Evolutionary conservation across 208 protist genomes (phyloP).

Genomic region (Angomonas desouzai): DNA sequence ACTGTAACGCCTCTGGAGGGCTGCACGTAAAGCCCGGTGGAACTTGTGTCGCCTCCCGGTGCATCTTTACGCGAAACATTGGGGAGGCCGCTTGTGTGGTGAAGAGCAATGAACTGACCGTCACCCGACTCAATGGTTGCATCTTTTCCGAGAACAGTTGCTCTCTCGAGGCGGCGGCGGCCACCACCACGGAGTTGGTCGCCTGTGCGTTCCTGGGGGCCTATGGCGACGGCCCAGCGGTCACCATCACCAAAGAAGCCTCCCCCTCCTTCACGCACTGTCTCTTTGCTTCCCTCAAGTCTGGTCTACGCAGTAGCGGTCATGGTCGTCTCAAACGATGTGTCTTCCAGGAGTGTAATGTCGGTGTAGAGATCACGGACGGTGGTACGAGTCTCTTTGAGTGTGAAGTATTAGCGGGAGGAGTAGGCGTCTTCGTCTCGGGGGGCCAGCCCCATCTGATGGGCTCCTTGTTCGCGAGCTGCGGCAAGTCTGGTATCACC

Average conservation of each 20-base stretch:
- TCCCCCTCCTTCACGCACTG: slow-evolving; percentile 25
- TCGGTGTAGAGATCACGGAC: slow-evolving; percentile 10
- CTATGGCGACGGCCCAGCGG: slow-evolving; percentile 13
- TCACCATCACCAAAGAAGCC: slow-evolving; percentile 8
- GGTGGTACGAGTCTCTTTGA: slow-evolving; percentile 18
- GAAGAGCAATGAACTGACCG: neutral
- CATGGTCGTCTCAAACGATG: slow-evolving; percentile 16
- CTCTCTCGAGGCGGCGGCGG: slow-evolving; percentile 16
- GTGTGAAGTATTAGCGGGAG: slow-evolving; percentile 30
- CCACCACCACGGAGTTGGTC: slow-evolving; percentile 16
- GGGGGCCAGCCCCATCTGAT: slow-evolving; percentile 14
- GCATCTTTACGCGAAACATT: slow-evolving; percentile 10
- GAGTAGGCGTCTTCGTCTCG: slow-evolving; percentile 13
- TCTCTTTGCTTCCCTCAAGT: slow-evolving; percentile 20
- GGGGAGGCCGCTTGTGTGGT: slow-evolving; percentile 1
- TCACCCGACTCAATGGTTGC: slow-evolving; percentile 13
- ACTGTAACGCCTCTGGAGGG: slow-evolving; percentile 16
- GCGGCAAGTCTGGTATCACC: slow-evolving; percentile 24
- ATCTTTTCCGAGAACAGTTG: slow-evolving; percentile 24
- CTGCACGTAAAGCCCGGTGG: slow-evolving; percentile 22
- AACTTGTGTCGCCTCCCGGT: slow-evolving; percentile 11
- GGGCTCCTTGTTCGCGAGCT: slow-evolving; percentile 24
- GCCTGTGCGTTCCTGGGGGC: slow-evolving; percentile 23
- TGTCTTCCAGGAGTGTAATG: slow-evolving; percentile 23
- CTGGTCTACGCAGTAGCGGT: slow-evolving; percentile 14